phyloP scores from a whole-genome alignment of 176 grass and related monocot species.

The Carex parvula region DNA sequence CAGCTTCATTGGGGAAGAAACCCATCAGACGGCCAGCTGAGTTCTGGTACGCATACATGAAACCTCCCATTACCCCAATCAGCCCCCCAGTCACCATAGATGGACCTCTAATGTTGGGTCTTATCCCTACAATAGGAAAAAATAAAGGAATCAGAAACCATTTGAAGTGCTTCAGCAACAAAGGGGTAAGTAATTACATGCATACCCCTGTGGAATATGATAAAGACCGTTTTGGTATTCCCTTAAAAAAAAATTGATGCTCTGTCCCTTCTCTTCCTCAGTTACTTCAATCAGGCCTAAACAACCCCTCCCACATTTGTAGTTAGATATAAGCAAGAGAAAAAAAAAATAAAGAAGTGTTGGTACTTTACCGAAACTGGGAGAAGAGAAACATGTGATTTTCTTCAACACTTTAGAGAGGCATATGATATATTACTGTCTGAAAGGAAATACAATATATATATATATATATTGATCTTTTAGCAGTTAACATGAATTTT shows the following conservation, averaged over 20 bases:
- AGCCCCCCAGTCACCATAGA: constrained; percentile 96
- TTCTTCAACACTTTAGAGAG: neutral
- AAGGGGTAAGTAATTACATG: neutral
- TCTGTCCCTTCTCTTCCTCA: neutral
- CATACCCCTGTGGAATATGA: neutral
- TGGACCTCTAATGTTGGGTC: constrained; percentile 82
- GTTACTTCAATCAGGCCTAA: neutral
- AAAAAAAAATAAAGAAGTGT: neutral
- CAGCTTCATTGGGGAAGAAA: constrained; percentile 88
- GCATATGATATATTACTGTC: neutral
- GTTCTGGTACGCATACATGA: constrained; percentile 99
- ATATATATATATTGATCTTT: neutral
- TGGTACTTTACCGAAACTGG: neutral
- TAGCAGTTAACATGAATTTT: neutral
- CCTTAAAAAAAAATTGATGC: neutral
- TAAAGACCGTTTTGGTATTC: neutral
- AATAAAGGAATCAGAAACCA: neutral
- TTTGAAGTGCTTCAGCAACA: neutral
- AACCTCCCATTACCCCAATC: constrained; percentile 84
- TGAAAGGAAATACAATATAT: neutral
- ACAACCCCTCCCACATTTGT: neutral
- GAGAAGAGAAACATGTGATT: neutral
- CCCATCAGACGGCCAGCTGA: constrained; percentile 91
- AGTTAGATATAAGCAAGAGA: neutral
- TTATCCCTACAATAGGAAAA: constrained; percentile 64